These are phyloP conservation scores for Myochromella boudieri DNA, from an alignment of 768 basidiomycete genomes.

Conservation along the genomic window DNA sequence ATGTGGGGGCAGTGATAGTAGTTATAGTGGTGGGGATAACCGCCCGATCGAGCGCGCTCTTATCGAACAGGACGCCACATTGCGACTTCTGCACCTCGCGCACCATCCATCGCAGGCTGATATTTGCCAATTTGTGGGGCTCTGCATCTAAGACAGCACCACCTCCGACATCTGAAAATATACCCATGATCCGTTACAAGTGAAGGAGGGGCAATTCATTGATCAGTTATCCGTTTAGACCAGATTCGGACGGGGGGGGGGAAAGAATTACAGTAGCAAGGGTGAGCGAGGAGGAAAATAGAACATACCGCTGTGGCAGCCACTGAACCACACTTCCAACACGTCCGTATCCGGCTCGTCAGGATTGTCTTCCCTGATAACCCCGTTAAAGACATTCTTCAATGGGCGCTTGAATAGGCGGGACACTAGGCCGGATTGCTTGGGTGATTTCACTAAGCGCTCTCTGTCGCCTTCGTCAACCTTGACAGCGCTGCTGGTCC, in stretches of 20 bases:
- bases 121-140: slow-evolving; percentile 49
- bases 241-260: background rate
- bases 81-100: slow-evolving; percentile 56
- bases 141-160: slow-evolving; percentile 49
- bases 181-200: background rate
- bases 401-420: slow-evolving; percentile 6
- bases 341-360: slow-evolving; percentile 49
- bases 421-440: slow-evolving; percentile 3
- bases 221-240: no score
- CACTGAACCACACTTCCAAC: slow-evolving; percentile 80
- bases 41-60: slow-evolving; percentile 41
- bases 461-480: background rate
- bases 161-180: slow-evolving; percentile 64
- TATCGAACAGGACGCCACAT: slow-evolving; percentile 63
- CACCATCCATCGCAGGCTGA: slow-evolving; percentile 79
- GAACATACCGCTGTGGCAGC: slow-evolving; percentile 64
- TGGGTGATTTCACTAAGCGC: slow-evolving; percentile 3
- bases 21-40: no score
- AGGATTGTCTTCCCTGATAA: slow-evolving; percentile 6
- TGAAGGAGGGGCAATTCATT: no score
- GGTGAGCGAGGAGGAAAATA: no score
- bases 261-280: no score
- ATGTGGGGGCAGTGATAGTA: no score
- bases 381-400: slow-evolving; percentile 2
- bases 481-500: background rate